Evolutionary conservation across 2,329 filamentous ascomycete genomes (phyloP).

Genomic region (Chaetomium sp.): DNA sequence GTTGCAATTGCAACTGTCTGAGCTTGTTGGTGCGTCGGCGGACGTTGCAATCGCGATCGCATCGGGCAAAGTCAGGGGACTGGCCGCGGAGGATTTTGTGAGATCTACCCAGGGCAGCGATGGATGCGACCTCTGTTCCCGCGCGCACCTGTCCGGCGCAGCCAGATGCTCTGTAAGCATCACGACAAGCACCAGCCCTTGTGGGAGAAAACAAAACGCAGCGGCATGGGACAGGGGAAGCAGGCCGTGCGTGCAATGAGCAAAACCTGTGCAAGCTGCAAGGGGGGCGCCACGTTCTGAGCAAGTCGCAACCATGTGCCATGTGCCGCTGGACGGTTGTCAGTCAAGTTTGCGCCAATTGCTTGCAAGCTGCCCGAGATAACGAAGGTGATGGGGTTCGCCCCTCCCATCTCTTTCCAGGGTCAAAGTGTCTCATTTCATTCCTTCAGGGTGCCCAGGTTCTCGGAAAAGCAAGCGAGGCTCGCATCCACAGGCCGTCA

Average conservation of each 20-base stretch:
- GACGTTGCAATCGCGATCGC: conserved; percentile 39
- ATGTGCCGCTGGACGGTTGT: conserved; percentile 3
- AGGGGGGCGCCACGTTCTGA: conserved; percentile 21
- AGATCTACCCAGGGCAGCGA: conserved; percentile 35
- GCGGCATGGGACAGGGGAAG: neutral
- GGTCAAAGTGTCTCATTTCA: conserved; percentile 7
- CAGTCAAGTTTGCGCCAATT: neutral
- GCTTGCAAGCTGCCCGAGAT: conserved; percentile 5
- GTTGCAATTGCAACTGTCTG: conserved; percentile 30
- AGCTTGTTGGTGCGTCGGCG: conserved; percentile 30
- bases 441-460: neutral
- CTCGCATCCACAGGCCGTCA: neutral
- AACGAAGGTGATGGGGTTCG: neutral
- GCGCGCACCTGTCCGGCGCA: conserved; percentile 21
- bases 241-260: conserved; percentile 12
- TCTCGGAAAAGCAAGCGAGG: conserved; percentile 1
- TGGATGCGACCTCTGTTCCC: conserved; percentile 31
- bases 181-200: conserved; percentile 19
- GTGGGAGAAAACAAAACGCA: neutral
- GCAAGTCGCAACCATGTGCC: neutral
- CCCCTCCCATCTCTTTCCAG: neutral
- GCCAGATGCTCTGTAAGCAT: conserved; percentile 2
- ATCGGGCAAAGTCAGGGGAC: conserved; percentile 39
- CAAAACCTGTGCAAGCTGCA: conserved; percentile 9
- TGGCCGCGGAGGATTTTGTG: conserved; percentile 30